Conservation (phyloP, 208 protist genomes). For the Trypanosoma avium region DNA sequence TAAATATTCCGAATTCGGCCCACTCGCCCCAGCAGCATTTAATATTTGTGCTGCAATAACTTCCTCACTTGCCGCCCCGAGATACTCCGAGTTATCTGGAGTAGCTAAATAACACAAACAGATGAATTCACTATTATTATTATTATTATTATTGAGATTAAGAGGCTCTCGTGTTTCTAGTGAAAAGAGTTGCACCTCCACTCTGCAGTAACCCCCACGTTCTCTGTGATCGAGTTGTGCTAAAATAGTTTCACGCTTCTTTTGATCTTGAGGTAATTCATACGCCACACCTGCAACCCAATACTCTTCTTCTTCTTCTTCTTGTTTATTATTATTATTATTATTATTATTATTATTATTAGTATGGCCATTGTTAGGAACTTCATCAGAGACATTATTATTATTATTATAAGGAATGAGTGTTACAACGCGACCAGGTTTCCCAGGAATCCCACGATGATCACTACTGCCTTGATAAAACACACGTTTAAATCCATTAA, state of each 20-base stretch:
- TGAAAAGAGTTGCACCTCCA: conserved; percentile 49
- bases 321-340: no score
- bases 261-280: conserved; percentile 56
- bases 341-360: no score
- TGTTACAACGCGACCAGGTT: conserved; percentile 79
- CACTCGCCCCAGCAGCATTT: conserved; percentile 48
- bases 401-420: conserved; percentile 40
- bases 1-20: conserved; percentile 78
- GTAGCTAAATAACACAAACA: conserved; percentile 77
- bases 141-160: no score
- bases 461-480: conserved; percentile 82
- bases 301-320: no score
- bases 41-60: conserved; percentile 69
- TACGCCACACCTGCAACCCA: conserved; percentile 79
- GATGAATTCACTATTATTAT: no score
- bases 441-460: conserved; percentile 65
- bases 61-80: conserved; percentile 53
- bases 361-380: no score
- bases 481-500: conserved; percentile 66
- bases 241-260: conserved; percentile 46
- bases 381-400: no score
- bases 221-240: conserved; percentile 63
- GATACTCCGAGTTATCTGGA: conserved; percentile 61
- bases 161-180: conserved; percentile 25
- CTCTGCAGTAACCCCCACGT: conserved; percentile 60